phyloP scores from a whole-genome alignment of 768 basidiomycete species.

The Leucosporidium scottii region DNA sequence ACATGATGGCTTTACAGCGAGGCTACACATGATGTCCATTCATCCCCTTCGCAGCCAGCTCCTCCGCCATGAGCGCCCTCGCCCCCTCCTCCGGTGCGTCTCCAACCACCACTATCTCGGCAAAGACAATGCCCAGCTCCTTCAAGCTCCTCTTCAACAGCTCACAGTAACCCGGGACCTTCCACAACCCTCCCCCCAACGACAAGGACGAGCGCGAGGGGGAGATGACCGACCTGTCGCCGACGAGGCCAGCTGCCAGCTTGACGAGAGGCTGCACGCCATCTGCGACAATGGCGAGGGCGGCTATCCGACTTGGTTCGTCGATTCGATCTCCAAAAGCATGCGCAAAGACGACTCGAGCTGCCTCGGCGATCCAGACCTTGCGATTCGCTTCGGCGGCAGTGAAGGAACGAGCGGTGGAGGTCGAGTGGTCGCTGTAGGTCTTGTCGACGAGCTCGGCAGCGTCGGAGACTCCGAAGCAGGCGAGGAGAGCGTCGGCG shows the following conservation, averaged over 20 bases:
- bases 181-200: constrained; percentile 40
- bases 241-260: constrained; percentile 33
- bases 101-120: constrained; percentile 31
- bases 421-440: constrained; percentile 21
- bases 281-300: constrained; percentile 30
- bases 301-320: constrained; percentile 21
- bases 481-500: constrained; percentile 36
- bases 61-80: constrained; percentile 29
- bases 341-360: constrained; percentile 36
- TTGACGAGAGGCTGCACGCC: constrained; percentile 35
- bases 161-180: constrained; percentile 31
- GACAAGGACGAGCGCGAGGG: constrained; percentile 31
- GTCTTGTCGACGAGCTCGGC: constrained; percentile 35
- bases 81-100: constrained; percentile 40
- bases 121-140: constrained; percentile 32
- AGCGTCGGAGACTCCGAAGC: constrained; percentile 35
- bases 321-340: constrained; percentile 28
- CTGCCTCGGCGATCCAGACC: constrained; percentile 37
- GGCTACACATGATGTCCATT: neutral
- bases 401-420: constrained; percentile 20
- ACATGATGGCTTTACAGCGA: too few relatives aligned
- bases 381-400: constrained; percentile 36
- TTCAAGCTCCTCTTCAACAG: constrained; percentile 33
- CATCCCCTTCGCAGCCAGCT: neutral
- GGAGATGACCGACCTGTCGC: constrained; percentile 28